Evolutionary conservation across 2,329 filamentous ascomycete genomes (phyloP).

Genomic region (Drechslerella dactyloides): DNA sequence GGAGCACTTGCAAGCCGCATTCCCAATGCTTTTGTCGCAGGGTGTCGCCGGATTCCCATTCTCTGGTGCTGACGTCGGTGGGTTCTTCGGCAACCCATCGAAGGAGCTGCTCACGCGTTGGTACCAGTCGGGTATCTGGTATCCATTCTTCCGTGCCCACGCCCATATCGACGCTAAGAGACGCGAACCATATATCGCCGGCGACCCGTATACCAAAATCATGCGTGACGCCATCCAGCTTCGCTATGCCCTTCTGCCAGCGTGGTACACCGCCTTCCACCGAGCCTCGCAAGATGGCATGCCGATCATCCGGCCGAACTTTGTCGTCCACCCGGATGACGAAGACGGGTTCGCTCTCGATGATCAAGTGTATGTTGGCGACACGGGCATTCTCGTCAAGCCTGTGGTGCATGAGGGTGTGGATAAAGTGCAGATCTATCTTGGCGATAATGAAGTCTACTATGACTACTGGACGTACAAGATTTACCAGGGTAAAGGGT

Average conservation of each 20-base stretch:
- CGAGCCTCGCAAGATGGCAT: conserved; percentile 81
- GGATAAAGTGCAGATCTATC: conserved; percentile 76
- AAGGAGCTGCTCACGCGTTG: conserved; percentile 90
- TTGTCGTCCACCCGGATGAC: conserved; percentile 85
- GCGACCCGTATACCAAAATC: conserved; percentile 83
- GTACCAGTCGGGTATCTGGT: conserved; percentile 97
- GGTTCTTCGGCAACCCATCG: conserved; percentile 96
- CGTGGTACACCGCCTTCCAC: conserved; percentile 97
- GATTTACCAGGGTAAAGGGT: conserved; percentile 73
- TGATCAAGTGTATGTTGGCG: conserved; percentile 89
- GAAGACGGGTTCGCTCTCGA: conserved; percentile 88
- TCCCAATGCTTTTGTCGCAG: conserved; percentile 92
- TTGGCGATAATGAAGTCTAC: conserved; percentile 87
- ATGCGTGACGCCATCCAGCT: conserved; percentile 86
- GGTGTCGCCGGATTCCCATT: conserved; percentile 94
- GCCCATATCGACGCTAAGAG: conserved; percentile 95
- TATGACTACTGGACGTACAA: conserved; percentile 95
- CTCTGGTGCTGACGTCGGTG: conserved; percentile 91
- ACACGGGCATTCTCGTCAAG: conserved; percentile 88
- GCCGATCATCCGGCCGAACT: conserved; percentile 89
- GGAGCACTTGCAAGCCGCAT: conserved; percentile 84
- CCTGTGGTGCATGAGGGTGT: conserved; percentile 78
- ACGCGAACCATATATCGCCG: conserved; percentile 87
- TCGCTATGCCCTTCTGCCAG: conserved; percentile 84
- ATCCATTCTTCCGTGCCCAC: conserved; percentile 96